Evolutionary conservation across 139 green algal species (phyloP).

Genomic region (Tetraselmis striata): DNA sequence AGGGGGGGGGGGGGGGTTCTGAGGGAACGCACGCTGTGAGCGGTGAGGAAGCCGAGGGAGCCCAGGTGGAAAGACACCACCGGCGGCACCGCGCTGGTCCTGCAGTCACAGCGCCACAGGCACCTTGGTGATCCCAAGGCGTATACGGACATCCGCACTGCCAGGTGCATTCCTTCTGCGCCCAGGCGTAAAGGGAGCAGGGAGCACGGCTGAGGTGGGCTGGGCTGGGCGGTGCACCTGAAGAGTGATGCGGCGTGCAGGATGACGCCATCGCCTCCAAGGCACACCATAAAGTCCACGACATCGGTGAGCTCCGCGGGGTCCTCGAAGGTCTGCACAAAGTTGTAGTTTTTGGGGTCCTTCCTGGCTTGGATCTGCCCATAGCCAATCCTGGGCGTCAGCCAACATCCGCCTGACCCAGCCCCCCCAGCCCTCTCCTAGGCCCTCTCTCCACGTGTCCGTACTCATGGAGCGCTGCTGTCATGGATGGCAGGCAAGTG

Average conservation of each 20-base stretch:
- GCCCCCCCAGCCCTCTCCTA: no score
- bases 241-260: constrained; percentile 88
- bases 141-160: no score
- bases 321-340: not conserved
- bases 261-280: constrained; percentile 94
- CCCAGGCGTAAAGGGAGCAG: not conserved
- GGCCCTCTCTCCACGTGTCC: no score
- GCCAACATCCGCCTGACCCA: no score
- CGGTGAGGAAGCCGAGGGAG: constrained; percentile 94
- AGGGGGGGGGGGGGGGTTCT: no score
- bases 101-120: no score
- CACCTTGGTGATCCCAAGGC: no score
- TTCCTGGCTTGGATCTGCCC: not conserved
- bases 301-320: constrained; percentile 45
- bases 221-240: constrained; percentile 38
- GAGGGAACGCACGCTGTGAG: constrained; percentile 42
- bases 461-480: not conserved
- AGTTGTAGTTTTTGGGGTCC: not conserved
- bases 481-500: not conserved
- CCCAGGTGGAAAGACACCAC: constrained; percentile 95
- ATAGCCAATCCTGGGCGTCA: not conserved
- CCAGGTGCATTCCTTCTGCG: no score
- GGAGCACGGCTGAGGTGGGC: constrained; percentile 25
- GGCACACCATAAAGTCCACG: constrained; percentile 94
- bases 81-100: constrained; percentile 28